Evolutionary conservation across 768 basidiomycete genomes (phyloP), one percentile per base, ranked within the genome.

Genomic region (Pulveroboletus sp.): DNA sequence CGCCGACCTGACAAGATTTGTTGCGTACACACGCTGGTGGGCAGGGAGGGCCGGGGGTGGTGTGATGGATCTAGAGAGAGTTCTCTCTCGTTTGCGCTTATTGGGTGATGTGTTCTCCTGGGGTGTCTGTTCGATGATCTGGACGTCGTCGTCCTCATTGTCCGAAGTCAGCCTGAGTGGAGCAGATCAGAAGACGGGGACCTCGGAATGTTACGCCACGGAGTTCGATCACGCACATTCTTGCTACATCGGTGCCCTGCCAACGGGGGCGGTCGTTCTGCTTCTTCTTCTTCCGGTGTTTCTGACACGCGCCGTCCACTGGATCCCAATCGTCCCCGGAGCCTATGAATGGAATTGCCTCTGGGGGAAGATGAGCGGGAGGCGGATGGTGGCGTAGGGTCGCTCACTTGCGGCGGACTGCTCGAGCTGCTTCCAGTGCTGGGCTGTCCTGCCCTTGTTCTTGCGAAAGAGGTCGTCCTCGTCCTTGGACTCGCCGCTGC

Each of bases 61-160:
- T 0, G 88, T 91, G 32, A 90, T 77, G 4, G 88, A 91, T 20
- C 74, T 70, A 26, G 86, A 89, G 32, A 82, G 81, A 62, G 80
- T 83, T 38, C 82, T 76, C 34, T 69, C 58, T 32, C 75, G 68
- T 47, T 74, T 70, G 50, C 76, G 74, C 52, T 76, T 77, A 24
- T 69, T 68, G 46, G 72, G 71, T 2, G 62, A 59, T 16, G 46
- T 8, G 8, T 45, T 50, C 19, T 35, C 47, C 12, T 29, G 19
- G 46, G 67, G 12, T 63, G 53, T 26, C 71, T 62, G 55, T 22
- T 78, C 72, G 17, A 78, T 47, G 13, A 72, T 66, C 40, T 77
- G 73, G 20, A 73, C 43, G 19, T 73, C 71, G 23, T 77, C 73
- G 14, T 79, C 78, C 26, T 78, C 77, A 27, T 77, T 74, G 17